phyloP scores from a whole-genome alignment of 1,284 basidiomycete species.

The Cutaneotrichosporon arboriforme region DNA sequence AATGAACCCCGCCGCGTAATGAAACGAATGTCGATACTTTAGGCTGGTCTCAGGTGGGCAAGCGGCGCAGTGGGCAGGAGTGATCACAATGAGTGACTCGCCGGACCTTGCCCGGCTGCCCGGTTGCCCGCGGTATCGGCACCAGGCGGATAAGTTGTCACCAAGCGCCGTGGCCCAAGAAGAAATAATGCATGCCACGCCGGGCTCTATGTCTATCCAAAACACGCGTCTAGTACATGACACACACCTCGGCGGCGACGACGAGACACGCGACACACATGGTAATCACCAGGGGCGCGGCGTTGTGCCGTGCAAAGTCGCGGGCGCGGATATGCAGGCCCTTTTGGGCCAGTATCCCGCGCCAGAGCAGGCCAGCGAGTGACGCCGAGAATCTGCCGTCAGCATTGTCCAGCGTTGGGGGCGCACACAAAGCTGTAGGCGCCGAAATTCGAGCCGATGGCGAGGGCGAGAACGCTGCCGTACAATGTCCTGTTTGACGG shows the following conservation, averaged over 20 bases:
- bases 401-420: not conserved
- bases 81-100: too few relatives aligned
- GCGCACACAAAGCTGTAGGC: slow-evolving; percentile 77
- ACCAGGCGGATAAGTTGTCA: too few relatives aligned
- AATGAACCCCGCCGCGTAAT: too few relatives aligned
- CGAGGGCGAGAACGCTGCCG: slow-evolving; percentile 57
- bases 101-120: not conserved
- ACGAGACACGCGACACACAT: slow-evolving; percentile 55
- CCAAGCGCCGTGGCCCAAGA: too few relatives aligned
- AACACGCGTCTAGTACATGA: slow-evolving; percentile 40
- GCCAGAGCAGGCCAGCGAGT: slow-evolving; percentile 86
- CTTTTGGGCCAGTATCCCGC: slow-evolving; percentile 70
- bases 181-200: not conserved
- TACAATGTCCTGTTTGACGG: slow-evolving; percentile 43
- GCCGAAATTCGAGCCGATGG: slow-evolving; percentile 81
- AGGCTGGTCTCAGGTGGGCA: not conserved
- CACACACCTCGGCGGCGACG: slow-evolving; percentile 48
- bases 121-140: not conserved
- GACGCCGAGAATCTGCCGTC: slow-evolving; percentile 62
- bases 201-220: not conserved
- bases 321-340: slow-evolving; percentile 61
- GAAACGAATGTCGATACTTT: too few relatives aligned
- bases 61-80: too few relatives aligned
- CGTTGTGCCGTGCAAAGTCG: slow-evolving; percentile 71
- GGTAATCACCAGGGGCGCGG: slow-evolving; percentile 59